These are phyloP conservation scores for Salix udensis DNA, from an alignment of 345 rosid species.

Conservation along the genomic window DNA sequence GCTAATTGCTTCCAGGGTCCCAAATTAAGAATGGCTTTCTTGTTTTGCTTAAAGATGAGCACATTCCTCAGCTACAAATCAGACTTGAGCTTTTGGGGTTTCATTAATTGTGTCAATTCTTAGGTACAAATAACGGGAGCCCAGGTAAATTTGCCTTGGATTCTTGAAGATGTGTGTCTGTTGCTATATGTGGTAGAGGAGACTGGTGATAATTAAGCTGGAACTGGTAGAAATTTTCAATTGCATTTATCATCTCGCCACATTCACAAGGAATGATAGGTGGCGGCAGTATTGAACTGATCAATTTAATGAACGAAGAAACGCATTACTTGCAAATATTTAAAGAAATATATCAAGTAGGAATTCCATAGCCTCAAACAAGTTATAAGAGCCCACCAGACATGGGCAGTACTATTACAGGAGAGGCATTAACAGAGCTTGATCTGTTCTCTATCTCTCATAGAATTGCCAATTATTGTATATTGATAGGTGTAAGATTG, in stretches of 20 bases:
- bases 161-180: background rate
- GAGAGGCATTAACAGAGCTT: background rate
- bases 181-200: background rate
- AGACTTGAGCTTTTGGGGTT: background rate
- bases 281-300: background rate
- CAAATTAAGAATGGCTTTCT: background rate
- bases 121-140: background rate
- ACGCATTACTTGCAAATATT: background rate
- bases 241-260: background rate
- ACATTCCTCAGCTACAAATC: background rate
- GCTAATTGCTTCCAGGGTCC: background rate
- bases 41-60: background rate
- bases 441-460: constrained; percentile 8
- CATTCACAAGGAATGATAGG: background rate
- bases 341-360: background rate
- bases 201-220: background rate
- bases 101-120: background rate
- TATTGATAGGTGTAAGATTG: constrained; percentile 57
- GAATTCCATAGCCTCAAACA: background rate
- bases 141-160: background rate
- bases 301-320: background rate
- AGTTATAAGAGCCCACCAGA: background rate
- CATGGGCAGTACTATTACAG: background rate
- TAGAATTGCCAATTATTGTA: constrained; percentile 59
- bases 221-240: background rate